Conservation (phyloP, 2,329 filamentous ascomycete genomes). For the Bipolaris victoriae region DNA sequence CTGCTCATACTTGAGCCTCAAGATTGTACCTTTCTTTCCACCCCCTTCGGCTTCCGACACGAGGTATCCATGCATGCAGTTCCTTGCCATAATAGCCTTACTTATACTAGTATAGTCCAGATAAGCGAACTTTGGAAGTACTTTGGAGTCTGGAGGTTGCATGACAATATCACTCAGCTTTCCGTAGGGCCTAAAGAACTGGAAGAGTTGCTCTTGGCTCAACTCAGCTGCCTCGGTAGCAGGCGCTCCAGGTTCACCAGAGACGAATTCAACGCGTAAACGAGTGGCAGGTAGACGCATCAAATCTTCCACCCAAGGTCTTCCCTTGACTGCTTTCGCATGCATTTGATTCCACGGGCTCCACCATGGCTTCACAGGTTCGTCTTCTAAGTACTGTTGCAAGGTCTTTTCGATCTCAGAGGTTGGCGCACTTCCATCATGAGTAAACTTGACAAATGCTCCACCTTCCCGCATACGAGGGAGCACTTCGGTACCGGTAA, state of each 20-base stretch:
- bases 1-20: conserved; percentile 84
- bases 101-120: conserved; percentile 76
- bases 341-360: conserved; percentile 79
- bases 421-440: conserved; percentile 55
- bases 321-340: conserved; percentile 76
- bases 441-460: conserved; percentile 85
- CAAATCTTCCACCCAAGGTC: conserved; percentile 93
- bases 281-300: conserved; percentile 78
- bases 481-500: conserved; percentile 80
- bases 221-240: conserved; percentile 76
- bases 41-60: conserved; percentile 72
- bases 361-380: conserved; percentile 86
- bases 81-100: conserved; percentile 85
- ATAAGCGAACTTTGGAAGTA: conserved; percentile 78
- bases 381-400: conserved; percentile 67
- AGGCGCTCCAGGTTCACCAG: conserved; percentile 71
- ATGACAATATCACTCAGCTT: conserved; percentile 85
- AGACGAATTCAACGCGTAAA: conserved; percentile 83
- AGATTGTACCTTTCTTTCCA: conserved; percentile 74
- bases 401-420: conserved; percentile 67
- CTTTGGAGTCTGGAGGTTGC: conserved; percentile 85
- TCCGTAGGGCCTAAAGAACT: conserved; percentile 85
- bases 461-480: conserved; percentile 90
- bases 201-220: conserved; percentile 85
- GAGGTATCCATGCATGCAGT: conserved; percentile 86